A percentile compares a stretch with the other conserved stretches of the same genome.
Conservation (phyloP, 2,329 filamentous ascomycete genomes). For the Epicoccum sorghinum region DNA sequence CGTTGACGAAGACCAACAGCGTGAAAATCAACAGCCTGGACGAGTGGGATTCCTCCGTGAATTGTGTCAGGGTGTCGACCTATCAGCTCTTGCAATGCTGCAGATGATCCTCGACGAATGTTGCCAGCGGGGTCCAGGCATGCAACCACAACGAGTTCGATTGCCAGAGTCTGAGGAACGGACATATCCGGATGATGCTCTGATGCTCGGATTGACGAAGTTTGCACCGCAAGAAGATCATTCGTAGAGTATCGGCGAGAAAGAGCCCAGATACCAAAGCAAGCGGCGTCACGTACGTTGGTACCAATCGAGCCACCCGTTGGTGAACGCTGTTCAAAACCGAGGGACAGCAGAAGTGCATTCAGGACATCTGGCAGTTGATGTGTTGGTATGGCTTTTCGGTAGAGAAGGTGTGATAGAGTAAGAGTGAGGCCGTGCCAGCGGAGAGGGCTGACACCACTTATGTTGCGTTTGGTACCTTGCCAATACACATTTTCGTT, state of each 20-base stretch:
- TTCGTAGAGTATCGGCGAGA: constrained; percentile 82
- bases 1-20: constrained; percentile 85
- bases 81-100: constrained; percentile 90
- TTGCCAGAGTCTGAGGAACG: constrained; percentile 78
- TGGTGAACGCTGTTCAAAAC: constrained; percentile 86
- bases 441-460: constrained; percentile 77
- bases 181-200: constrained; percentile 47
- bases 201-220: constrained; percentile 50
- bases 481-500: constrained; percentile 67
- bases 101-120: constrained; percentile 88
- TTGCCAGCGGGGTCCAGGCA: constrained; percentile 91
- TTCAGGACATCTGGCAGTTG: constrained; percentile 77
- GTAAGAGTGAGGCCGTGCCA: constrained; percentile 95
- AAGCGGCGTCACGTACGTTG: constrained; percentile 92
- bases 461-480: constrained; percentile 65
- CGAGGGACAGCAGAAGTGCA: constrained; percentile 77
- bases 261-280: constrained; percentile 94
- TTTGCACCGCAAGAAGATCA: constrained; percentile 72
- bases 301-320: constrained; percentile 85
- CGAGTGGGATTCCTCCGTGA: constrained; percentile 78
- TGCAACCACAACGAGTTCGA: constrained; percentile 79
- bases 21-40: constrained; percentile 92
- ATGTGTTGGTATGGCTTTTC: constrained; percentile 74
- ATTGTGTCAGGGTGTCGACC: constrained; percentile 90
- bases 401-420: constrained; percentile 83